phyloP scores from a whole-genome alignment of 1,139 yeast species.

The Yamadazyma mexicana region DNA sequence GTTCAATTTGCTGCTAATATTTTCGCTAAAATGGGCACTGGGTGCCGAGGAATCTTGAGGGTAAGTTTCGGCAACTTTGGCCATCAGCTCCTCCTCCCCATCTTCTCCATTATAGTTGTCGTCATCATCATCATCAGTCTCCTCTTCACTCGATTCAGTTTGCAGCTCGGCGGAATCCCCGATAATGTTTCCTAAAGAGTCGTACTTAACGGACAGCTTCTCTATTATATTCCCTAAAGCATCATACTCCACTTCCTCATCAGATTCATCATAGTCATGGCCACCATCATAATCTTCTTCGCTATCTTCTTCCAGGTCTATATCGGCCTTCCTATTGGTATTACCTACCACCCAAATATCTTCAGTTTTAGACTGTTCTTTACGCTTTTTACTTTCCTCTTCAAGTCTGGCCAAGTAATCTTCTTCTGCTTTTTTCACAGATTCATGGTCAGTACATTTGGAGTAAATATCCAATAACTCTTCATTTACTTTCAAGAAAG shows the following conservation, averaged over 20 bases:
- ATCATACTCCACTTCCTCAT: slow-evolving; percentile 15
- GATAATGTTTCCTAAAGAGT: slow-evolving; percentile 17
- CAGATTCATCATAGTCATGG: slow-evolving; percentile 11
- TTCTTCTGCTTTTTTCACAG: slow-evolving; percentile 72
- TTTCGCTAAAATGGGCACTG: no score
- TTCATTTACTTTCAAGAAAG: slow-evolving; percentile 77
- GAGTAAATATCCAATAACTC: slow-evolving; percentile 77
- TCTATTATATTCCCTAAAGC: slow-evolving; percentile 16
- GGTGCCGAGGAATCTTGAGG: no score
- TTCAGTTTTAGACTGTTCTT: slow-evolving; percentile 48
- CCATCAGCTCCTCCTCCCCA: slow-evolving; percentile 1
- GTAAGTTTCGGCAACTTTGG: no score
- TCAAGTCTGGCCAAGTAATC: slow-evolving; percentile 72
- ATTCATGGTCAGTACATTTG: slow-evolving; percentile 76
- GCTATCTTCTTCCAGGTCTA: slow-evolving; percentile 12
- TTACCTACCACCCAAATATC: slow-evolving; percentile 84
- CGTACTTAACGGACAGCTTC: slow-evolving; percentile 6
- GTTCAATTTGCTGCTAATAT: not conserved
- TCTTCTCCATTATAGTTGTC: slow-evolving; percentile 1
- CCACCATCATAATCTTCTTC: slow-evolving; percentile 16
- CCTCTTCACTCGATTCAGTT: not conserved
- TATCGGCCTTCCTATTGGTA: slow-evolving; percentile 48
- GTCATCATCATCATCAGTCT: slow-evolving; percentile 1
- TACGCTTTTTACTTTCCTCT: slow-evolving; percentile 65
- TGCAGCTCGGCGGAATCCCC: not conserved